Evolutionary conservation across 2,329 filamentous ascomycete genomes (phyloP).

Genomic region (Escovopsis sp.): DNA sequence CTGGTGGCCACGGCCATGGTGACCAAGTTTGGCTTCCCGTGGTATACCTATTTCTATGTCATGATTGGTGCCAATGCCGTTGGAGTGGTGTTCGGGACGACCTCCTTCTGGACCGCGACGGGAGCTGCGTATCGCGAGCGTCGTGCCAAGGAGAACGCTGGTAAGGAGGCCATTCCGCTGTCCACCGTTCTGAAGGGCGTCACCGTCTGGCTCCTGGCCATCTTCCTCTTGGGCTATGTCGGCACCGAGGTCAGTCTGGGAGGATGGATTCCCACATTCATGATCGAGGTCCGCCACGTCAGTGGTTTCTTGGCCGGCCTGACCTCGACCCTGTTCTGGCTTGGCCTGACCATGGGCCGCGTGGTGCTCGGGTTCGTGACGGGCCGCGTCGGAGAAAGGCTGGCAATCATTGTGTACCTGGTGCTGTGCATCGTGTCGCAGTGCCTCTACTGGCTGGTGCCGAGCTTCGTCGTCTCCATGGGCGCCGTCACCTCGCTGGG

Average conservation of each 20-base stretch:
- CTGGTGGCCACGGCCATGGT: constrained; percentile 61
- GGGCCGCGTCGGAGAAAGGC: constrained; percentile 55
- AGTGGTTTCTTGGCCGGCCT: constrained; percentile 58
- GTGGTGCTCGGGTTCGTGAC: constrained; percentile 64
- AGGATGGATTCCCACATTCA: constrained; percentile 73
- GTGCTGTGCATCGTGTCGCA: constrained; percentile 48
- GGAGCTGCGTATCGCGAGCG: constrained; percentile 35
- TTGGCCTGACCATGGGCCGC: constrained; percentile 62
- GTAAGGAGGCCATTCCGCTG: constrained; percentile 29
- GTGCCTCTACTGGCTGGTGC: constrained; percentile 69
- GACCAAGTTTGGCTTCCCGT: constrained; percentile 42
- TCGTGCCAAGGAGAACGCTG: constrained; percentile 13
- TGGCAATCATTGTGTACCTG: constrained; percentile 51
- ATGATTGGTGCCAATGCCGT: constrained; percentile 47
- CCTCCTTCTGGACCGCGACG: constrained; percentile 50
- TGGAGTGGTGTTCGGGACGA: constrained; percentile 36
- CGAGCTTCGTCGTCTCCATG: constrained; percentile 58
- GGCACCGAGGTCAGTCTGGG: constrained; percentile 63
- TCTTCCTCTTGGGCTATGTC: constrained; percentile 67
- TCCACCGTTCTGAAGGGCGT: constrained; percentile 29
- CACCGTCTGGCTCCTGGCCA: constrained; percentile 56
- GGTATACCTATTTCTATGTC: constrained; percentile 66
- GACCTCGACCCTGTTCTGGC: constrained; percentile 70
- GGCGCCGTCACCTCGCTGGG: constrained; percentile 58
- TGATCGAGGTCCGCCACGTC: constrained; percentile 62